Base-by-base conservation (phyloP, 495 filamentous ascomycete genomes). In the Xylaria sp. region DNA sequence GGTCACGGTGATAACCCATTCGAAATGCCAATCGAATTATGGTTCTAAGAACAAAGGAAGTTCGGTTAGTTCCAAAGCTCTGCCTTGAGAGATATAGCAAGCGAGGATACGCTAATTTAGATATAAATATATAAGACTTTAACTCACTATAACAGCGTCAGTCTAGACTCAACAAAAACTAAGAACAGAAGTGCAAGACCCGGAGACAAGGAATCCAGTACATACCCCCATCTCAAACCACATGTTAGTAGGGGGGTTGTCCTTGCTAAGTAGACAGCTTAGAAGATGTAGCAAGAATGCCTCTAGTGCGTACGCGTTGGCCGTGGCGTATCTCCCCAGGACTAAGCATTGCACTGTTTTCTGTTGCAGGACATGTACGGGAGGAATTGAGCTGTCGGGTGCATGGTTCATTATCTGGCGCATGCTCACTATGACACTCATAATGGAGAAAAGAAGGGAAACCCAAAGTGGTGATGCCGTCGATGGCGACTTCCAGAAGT, bases 1-100 rank as follows among this genome's bases (percentile, higher is more conserved):
- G 83, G 63, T 87, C 85, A 5, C 85, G 83, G 64, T 87, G 85
- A 48, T 86, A 87, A 0, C 85, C 85, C 35, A 85, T 81, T 67
- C 85, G 75, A 81, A 87, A 85, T 14, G 85, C 84, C 15, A 80
- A 72, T 14, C 73, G 74, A 37, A 78, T 71, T 31, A 80, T 58
- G 46, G 68, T 66, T 29, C 52, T 55, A 55, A 0, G 14, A 17
- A 55, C 7, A 31, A 31, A 17, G 24, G 12, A 55, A 31, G 11
- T 31, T 29, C 3, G 17, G 52, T 55, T 2, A 31, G 52, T 15
- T 55, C 0, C 52, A 6, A 53, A 29, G 4, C 26, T 26, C 11
- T 41, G n/a, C 6, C 52, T 5, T 6, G 26, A 29, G 12, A 14
- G 12, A 29, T 29, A 29, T 53, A 53, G 24, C 3, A 15, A 15